A percentile compares a stretch with the other conserved stretches of the same genome.
These are phyloP conservation scores for Oryza rufipogon DNA, from an alignment of 176 grass and related monocot genomes.

Conservation along the genomic window DNA sequence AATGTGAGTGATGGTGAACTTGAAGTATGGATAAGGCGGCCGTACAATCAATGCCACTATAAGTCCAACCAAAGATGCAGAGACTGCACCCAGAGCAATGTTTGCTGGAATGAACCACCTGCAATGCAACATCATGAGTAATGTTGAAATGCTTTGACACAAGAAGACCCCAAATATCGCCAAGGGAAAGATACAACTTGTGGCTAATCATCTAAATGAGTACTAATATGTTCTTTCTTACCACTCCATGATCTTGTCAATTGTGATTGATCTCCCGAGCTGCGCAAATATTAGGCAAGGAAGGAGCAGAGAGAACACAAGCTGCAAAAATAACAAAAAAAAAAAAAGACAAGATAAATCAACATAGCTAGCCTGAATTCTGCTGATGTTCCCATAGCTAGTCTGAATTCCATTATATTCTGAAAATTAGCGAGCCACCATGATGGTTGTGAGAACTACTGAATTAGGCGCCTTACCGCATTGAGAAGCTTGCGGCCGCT, in stretches of 20 bases:
- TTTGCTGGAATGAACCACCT: slow-evolving; percentile 77
- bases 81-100: slow-evolving; percentile 45
- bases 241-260: slow-evolving; percentile 59
- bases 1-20: slow-evolving; percentile 69
- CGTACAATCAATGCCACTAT: slow-evolving; percentile 60
- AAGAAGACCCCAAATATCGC: not conserved
- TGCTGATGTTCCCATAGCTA: too few relatives aligned
- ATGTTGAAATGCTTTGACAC: not conserved
- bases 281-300: slow-evolving; percentile 71
- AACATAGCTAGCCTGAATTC: not conserved
- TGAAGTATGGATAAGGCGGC: slow-evolving; percentile 70
- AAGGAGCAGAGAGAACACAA: slow-evolving; percentile 70
- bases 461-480: slow-evolving; percentile 35
- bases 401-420: too few relatives aligned
- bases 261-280: slow-evolving; percentile 59
- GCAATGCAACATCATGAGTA: slow-evolving; percentile 35
- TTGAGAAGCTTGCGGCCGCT: slow-evolving; percentile 64
- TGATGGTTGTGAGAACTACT: not conserved
- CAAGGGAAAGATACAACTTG: not conserved
- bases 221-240: slow-evolving; percentile 33
- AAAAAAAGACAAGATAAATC: not conserved
- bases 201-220: not conserved
- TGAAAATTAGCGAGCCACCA: not conserved
- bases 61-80: slow-evolving; percentile 60
- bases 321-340: slow-evolving; percentile 27